Evolutionary conservation across 2,329 filamentous ascomycete genomes (phyloP), one percentile per base, ranked within the genome.

Genomic region (Davidsoniella australis): DNA sequence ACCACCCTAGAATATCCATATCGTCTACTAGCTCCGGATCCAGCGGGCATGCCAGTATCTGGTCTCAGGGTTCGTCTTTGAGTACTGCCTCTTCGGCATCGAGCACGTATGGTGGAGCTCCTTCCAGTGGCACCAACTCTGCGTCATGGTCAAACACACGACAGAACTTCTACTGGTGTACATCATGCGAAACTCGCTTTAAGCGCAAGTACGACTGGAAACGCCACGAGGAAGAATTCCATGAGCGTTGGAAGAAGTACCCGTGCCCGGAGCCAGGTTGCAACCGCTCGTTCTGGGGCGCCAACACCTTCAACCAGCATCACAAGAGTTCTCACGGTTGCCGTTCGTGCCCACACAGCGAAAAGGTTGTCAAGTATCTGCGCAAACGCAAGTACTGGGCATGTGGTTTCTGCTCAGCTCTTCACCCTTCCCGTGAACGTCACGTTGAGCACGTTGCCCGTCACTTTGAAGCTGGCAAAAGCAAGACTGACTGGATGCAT

Each of bases 151-250:
- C 54, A n/a, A 52, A 53, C 38, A 50, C 40, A 24, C 44, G 54
- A 56, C 64, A 64, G 43, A 71, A 72, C 54, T 68, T 71, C 24
- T 74, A 73, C 60, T 74, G 70, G 70, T 74, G 71, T 57, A 74
- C 71, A 4, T 71, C 69, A 16, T 74, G 69, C 61, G 76, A 80
- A 59, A 78, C 78, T 45, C 77, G 75, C 42, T 78, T 81, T 58
- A 77, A 78, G 64, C 71, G 76, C 55, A 80, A 80, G 59, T 78
- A 78, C 54, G 76, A 81, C 60, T 82, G 74, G 78, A 80, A 80
- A 61, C 71, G 75, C 29, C 78, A 82, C 61, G 76, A 82, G 59
- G 77, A 80, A 56, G 76, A 80, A 61, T 80, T 80, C 57, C 77
- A 81, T 61, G 77, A 81, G 65, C 74, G 78, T 49, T 75, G 75